Evolutionary conservation across 495 filamentous ascomycete genomes (phyloP).

Genomic region (Neurospora sublineolata): DNA sequence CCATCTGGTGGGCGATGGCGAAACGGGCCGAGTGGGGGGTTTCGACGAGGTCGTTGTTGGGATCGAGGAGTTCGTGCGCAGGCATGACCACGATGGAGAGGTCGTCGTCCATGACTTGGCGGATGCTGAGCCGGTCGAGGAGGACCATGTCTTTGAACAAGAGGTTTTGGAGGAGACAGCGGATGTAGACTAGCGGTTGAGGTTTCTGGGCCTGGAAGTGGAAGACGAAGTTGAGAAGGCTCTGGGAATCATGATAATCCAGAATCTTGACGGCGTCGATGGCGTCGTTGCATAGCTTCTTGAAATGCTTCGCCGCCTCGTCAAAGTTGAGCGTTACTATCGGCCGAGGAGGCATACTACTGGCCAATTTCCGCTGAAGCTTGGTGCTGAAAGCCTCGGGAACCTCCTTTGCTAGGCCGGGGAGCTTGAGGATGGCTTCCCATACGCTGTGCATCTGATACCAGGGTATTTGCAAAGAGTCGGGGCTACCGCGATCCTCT

Average conservation of each 20-base stretch:
- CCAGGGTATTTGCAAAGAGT: conserved; percentile 37
- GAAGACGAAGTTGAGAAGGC: conserved; percentile 57
- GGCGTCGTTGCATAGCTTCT: conserved; percentile 60
- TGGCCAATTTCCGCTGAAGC: conserved; percentile 78
- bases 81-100: conserved; percentile 67
- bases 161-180: conserved; percentile 65
- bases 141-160: conserved; percentile 61
- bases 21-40: conserved; percentile 64
- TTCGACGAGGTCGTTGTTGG: conserved; percentile 62
- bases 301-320: conserved; percentile 59
- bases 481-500: conserved; percentile 26
- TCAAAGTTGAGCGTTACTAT: conserved; percentile 67
- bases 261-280: conserved; percentile 58
- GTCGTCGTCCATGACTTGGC: conserved; percentile 68
- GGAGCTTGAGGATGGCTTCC: conserved; percentile 41
- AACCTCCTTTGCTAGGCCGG: conserved; percentile 52
- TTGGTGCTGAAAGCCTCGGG: conserved; percentile 77
- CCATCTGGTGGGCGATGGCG: conserved; percentile 64
- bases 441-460: conserved; percentile 34
- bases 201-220: conserved; percentile 68
- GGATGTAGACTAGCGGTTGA: conserved; percentile 72
- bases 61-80: conserved; percentile 56
- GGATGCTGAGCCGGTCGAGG: conserved; percentile 53
- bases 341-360: conserved; percentile 83
- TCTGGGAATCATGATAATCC: conserved; percentile 54